Evolutionary conservation across 2,329 filamentous ascomycete species (phyloP), one percentile per base, ranked within the genome.

Genomic region (Penicillium sp.): DNA sequence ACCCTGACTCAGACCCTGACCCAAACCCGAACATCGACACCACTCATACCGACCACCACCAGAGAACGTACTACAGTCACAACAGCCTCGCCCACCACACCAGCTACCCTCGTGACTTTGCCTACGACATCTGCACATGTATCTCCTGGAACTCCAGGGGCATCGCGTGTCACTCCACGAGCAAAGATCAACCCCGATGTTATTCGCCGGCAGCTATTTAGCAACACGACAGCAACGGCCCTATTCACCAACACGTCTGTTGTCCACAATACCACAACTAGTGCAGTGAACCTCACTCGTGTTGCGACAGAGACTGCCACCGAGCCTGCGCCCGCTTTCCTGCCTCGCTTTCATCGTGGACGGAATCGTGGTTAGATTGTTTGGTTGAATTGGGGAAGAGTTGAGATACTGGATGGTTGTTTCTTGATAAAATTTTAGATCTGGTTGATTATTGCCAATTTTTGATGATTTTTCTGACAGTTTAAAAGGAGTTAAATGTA

Each of bases 311-410:
- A 53, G 42, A 41, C 42, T 21, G 31, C 27, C 6, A 53, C 55
- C 10, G 55, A 57, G 35, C 35, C 49, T 42, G 49, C 23, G 7
- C 35, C 55, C 13, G 42, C 23, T 19, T 57, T 57, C 36, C 8
- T 53, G 29, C 55, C 55, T 25, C 55, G 55, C 7, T 57, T 57
- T 31, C 21, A 43, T 35, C 55, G 55, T 48, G 55, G 29, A 35
- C 42, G 55, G 19, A 38, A 27, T 38, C 49, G 42, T 19, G 55
- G 6, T 57, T 57, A 47, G 36, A 21, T 35, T 41, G 29, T 15
- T 39, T 53, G 44, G 44, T 6, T 35, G 21, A 27, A n/a, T 15
- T 36, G n/a, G 3, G 21, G 12, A 52, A 27, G 33, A 38, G 41
- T 27, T 13, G 21, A n/a, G 50, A 29, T 25, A 31, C 38, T 55